Base-by-base conservation (phyloP, 495 filamentous ascomycete genomes). In the Hyaloscypha hepaticicola region DNA sequence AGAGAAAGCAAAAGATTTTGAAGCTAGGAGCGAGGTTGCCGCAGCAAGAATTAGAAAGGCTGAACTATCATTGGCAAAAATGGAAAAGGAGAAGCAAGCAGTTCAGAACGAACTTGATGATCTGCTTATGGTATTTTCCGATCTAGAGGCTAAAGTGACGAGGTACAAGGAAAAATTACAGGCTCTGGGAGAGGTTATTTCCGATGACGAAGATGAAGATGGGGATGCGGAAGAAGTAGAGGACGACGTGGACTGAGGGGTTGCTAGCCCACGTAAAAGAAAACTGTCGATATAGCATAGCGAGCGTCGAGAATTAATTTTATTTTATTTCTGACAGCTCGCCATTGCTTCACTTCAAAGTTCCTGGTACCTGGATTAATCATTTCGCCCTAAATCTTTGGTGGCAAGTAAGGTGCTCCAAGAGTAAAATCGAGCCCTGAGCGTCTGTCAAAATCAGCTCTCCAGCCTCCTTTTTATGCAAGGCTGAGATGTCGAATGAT, bases 71-170 rank as follows among this genome's bases (percentile, higher is more conserved):
- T 21, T 76, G 22, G 74, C 78, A 38, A 75, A 83, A 63, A 89
- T 86, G 69, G 89, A 91, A 70, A 84, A 87, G 68, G 84, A 88
- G 66, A 83, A 83, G 53, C 78, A 83, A 60, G 76, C 84, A 24
- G 82, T 81, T 25, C 90, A 94, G 70, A 69, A 75, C 25, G 91
- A 95, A 72, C 76, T 93, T 31, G 92, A 96, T 68, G 92, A 96
- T 75, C 78, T 96, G 69, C 77, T 96, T 41, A 90, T 95, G 79
- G 87, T 96, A 33, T 89, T 96, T 74, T 89, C 84, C n/a, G 92
- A 96, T 70, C 69, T 95, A n/a, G 92, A 96, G 74, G 89, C 93
- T 56, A 96, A 94, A 80, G 80, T 88, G 64, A 79, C 82, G 11
- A 85, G 85, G 63, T 92, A 95, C 70, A 95, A 93, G 85, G 90